Conservation (phyloP, 495 filamentous ascomycete genomes). For the Coniosporium apollinis region DNA sequence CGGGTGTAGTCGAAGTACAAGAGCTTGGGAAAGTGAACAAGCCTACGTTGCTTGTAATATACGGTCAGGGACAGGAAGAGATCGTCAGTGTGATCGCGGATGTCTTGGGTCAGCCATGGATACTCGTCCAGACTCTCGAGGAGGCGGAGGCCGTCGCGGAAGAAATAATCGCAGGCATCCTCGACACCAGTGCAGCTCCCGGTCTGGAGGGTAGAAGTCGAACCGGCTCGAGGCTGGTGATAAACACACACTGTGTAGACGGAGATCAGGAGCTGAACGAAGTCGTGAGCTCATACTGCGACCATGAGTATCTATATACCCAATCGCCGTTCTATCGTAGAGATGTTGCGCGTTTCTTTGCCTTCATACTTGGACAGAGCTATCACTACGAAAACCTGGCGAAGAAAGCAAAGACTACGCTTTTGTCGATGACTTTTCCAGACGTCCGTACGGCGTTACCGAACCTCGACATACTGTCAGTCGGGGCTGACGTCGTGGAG, state of each 20-base stretch:
- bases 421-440: conserved; percentile 75
- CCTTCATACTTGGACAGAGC: conserved; percentile 59
- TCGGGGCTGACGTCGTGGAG: conserved; percentile 71
- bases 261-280: conserved; percentile 49
- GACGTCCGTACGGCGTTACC: conserved; percentile 70
- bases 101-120: conserved; percentile 21
- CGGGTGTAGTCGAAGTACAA: conserved; percentile 15
- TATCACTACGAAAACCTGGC: conserved; percentile 57
- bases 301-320: conserved; percentile 74
- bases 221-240: conserved; percentile 23
- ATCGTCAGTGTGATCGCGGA: conserved; percentile 21
- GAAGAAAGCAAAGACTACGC: conserved; percentile 58
- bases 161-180: conserved; percentile 16
- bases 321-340: conserved; percentile 52
- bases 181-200: conserved; percentile 4
- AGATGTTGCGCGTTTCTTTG: conserved; percentile 59
- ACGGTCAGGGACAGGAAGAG: conserved; percentile 17
- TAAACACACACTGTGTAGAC: conserved; percentile 59
- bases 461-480: conserved; percentile 69
- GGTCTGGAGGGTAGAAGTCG: conserved; percentile 9
- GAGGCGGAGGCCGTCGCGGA: conserved; percentile 8
- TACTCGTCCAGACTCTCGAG: conserved; percentile 9
- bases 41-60: conserved; percentile 20
- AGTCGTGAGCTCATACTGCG: conserved; percentile 42
- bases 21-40: conserved; percentile 15